Conservation (phyloP, 192 early-diverging fungal species). For the Linnemannia exigua region DNA sequence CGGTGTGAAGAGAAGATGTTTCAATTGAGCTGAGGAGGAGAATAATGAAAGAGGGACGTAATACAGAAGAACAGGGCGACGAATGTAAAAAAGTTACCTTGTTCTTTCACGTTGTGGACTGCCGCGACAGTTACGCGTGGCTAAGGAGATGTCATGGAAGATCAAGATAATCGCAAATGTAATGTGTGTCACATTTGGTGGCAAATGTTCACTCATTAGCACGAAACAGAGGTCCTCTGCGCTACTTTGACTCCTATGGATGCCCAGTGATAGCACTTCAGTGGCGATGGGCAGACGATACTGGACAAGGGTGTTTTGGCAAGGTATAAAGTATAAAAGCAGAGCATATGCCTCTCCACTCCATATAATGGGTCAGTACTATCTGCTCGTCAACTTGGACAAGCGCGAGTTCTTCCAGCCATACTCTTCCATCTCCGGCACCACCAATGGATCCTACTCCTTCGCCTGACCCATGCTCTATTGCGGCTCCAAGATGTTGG, state of each 20-base stretch:
- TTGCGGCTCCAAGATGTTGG: background rate
- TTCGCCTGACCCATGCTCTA: background rate
- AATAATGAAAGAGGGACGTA: background rate
- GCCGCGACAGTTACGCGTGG: slow-evolving; percentile 9
- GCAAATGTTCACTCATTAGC: background rate
- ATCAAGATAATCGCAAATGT: background rate
- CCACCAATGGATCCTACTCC: background rate
- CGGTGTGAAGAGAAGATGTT: background rate
- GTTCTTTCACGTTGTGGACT: background rate
- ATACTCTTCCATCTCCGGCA: too few species aligned
- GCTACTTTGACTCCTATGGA: too few species aligned
- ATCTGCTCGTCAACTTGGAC: too few species aligned
- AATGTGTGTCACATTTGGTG: background rate
- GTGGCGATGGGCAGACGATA: background rate
- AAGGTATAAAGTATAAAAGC: too few species aligned
- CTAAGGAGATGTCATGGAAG: background rate
- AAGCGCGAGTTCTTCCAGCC: too few species aligned
- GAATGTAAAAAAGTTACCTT: background rate
- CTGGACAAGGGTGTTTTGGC: too few species aligned
- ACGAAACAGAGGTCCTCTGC: too few species aligned
- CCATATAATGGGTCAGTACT: too few species aligned
- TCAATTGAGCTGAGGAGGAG: background rate
- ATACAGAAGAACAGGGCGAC: background rate
- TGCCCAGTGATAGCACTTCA: background rate
- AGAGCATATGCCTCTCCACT: too few species aligned